Percentiles rank a stretch among this genome's conserved stretches.
phyloP scores from a whole-genome alignment of 2,329 filamentous ascomycete genomes.

The Myriosclerotinia duriaeana region DNA sequence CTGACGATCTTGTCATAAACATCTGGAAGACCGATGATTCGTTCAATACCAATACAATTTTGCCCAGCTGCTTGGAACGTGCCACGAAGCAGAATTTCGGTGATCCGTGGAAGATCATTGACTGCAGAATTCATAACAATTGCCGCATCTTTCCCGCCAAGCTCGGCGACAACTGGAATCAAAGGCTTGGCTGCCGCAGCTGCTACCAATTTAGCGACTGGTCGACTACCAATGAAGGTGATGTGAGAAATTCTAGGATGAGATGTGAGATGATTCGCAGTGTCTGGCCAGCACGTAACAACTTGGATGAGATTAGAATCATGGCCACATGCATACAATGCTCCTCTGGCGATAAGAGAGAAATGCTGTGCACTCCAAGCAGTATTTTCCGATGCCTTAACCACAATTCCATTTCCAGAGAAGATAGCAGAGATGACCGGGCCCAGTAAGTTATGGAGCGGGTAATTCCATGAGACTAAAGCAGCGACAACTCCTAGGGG shows the following conservation, averaged over 20 bases:
- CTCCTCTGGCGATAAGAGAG: conserved; percentile 71
- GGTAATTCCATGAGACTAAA: conserved; percentile 95
- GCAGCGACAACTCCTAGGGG: conserved; percentile 90
- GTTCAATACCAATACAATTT: conserved; percentile 97
- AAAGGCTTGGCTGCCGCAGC: conserved; percentile 80
- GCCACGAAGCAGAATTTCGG: conserved; percentile 82
- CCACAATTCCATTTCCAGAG: conserved; percentile 83
- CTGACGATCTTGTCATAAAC: conserved; percentile 72
- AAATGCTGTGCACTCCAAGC: conserved; percentile 91
- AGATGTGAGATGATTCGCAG: conserved; percentile 77
- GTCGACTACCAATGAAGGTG: conserved; percentile 91
- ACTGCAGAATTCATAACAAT: conserved; percentile 76
- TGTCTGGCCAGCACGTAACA: conserved; percentile 82
- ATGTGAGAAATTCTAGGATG: conserved; percentile 83
- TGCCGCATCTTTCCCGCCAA: conserved; percentile 93
- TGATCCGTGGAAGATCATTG: conserved; percentile 66
- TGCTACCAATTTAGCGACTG: conserved; percentile 85
- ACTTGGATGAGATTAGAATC: conserved; percentile 79
- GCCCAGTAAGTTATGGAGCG: conserved; percentile 91
- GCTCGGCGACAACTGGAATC: conserved; percentile 85
- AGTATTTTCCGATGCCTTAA: conserved; percentile 94
- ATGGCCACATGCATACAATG: conserved; percentile 79
- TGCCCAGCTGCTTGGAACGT: conserved; percentile 95
- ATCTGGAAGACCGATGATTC: conserved; percentile 76
- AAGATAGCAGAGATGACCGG: conserved; percentile 90